A percentile compares a stretch with the other conserved stretches of the same genome.
Evolutionary conservation across 2,329 filamentous ascomycete genomes (phyloP).

Genomic region (Diaporthe australafricana): DNA sequence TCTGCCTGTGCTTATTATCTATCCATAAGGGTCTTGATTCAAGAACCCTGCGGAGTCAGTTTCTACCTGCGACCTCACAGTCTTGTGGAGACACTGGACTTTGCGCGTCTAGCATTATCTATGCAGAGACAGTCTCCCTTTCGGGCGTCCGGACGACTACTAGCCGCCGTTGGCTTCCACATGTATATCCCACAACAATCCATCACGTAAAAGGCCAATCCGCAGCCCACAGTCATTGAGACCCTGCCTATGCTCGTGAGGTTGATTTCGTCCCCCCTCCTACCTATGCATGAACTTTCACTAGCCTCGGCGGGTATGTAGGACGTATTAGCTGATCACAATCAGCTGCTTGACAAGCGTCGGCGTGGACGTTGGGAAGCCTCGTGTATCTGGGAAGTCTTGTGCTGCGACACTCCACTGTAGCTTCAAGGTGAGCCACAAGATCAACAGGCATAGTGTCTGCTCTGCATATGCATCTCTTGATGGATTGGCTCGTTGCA

Average conservation of each 20-base stretch:
- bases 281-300: slow-evolving; percentile 40
- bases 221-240: slow-evolving; percentile 22
- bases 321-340: slow-evolving; percentile 37
- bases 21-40: neutral
- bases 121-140: neutral
- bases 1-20: neutral
- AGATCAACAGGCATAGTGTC: neutral
- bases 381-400: neutral
- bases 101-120: neutral
- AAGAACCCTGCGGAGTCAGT: neutral
- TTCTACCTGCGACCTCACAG: neutral
- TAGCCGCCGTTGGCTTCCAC: neutral
- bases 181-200: neutral
- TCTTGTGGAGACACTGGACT: neutral
- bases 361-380: neutral
- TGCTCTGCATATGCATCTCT: slow-evolving; percentile 12
- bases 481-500: slow-evolving; percentile 16
- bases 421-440: neutral
- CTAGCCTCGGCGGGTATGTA: slow-evolving; percentile 46
- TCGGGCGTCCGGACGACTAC: neutral
- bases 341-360: neutral
- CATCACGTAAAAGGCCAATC: neutral
- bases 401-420: neutral
- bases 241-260: slow-evolving; percentile 23
- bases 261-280: slow-evolving; percentile 6